phyloP scores from a whole-genome alignment of 257 asterid species.

The Solanum dulcamara region DNA sequence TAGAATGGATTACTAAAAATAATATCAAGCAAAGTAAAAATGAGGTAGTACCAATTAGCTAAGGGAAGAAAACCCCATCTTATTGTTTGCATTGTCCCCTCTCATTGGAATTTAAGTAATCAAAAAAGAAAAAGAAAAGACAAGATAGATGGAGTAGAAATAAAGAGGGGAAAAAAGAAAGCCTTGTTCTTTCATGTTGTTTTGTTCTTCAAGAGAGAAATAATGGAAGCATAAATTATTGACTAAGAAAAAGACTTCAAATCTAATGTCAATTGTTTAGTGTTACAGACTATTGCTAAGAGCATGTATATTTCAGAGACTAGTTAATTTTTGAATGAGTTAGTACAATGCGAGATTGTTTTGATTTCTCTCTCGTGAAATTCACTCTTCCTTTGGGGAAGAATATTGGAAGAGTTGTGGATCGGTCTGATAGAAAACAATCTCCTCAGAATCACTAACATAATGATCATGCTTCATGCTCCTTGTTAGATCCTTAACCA shows the following conservation, averaged over 20 bases:
- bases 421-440: slow-evolving; percentile 23
- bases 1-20: too few species aligned
- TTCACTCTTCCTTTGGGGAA: not conserved
- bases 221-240: not conserved
- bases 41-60: too few species aligned
- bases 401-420: not conserved
- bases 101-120: too few species aligned
- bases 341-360: not conserved
- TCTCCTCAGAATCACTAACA: slow-evolving; percentile 23
- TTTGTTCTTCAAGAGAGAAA: not conserved
- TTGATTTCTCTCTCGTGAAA: not conserved
- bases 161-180: not conserved
- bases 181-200: not conserved
- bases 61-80: too few species aligned
- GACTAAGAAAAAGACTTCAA: not conserved
- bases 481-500: slow-evolving; percentile 2
- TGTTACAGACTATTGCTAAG: not conserved
- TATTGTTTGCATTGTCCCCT: too few species aligned
- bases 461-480: slow-evolving; percentile 25
- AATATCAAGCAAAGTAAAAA: too few species aligned
- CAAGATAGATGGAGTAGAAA: not conserved
- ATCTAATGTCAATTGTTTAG: not conserved
- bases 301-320: not conserved
- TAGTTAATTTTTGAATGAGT: not conserved
- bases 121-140: too few species aligned